phyloP scores from a whole-genome alignment of 2,329 filamentous ascomycete species.

The Colletotrichum filicis region DNA sequence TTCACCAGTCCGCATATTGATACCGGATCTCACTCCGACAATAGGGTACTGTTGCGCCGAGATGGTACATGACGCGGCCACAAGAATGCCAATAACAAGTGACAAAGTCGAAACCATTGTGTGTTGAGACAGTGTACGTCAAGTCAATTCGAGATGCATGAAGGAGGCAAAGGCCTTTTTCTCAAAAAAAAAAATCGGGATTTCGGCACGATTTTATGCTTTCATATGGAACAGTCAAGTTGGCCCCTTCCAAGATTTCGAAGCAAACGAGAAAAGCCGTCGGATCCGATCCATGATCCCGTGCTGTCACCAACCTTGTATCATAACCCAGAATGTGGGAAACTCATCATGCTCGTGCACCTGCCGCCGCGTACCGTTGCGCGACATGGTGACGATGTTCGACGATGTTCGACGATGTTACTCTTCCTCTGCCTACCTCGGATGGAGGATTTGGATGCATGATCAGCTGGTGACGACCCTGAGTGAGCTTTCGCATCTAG shows the following conservation, averaged over 20 bases:
- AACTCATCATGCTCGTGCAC: background rate
- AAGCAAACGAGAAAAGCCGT: constrained; percentile 9
- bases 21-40: constrained; percentile 50
- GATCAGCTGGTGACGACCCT: background rate
- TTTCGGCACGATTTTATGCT: background rate
- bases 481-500: background rate
- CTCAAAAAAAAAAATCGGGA: too few species aligned
- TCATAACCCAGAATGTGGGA: background rate
- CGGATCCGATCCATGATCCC: background rate
- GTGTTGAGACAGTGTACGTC: background rate
- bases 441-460: background rate
- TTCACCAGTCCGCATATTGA: constrained; percentile 49
- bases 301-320: constrained; percentile 30
- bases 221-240: background rate
- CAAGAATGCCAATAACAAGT: constrained; percentile 5
- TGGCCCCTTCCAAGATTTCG: background rate
- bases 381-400: constrained; percentile 11
- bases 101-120: background rate
- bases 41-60: constrained; percentile 40
- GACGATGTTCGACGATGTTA: background rate
- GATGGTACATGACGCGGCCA: background rate
- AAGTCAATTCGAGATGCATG: background rate
- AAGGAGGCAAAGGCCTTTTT: background rate
- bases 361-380: constrained; percentile 8
- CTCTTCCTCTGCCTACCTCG: background rate